Percentiles rank a stretch among this genome's conserved stretches.
phyloP scores from a whole-genome alignment of 2,329 filamentous ascomycete species.

The Aspergillus brunneoviolaceus region DNA sequence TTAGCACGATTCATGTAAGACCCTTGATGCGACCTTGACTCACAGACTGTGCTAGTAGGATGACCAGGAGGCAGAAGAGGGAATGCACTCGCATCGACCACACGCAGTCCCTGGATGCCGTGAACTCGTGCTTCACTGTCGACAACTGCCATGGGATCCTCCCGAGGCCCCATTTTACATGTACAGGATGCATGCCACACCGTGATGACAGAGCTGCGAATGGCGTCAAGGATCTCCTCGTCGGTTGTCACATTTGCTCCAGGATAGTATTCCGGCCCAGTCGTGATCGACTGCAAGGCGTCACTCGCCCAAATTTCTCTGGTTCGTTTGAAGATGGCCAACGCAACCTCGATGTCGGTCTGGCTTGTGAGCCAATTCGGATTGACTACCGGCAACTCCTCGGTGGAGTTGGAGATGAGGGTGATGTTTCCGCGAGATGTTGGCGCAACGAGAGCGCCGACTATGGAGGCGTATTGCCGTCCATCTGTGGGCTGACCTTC shows the following conservation, averaged over 20 bases:
- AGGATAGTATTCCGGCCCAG: constrained; percentile 37
- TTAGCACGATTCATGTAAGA: not conserved
- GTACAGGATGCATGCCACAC: constrained; percentile 38
- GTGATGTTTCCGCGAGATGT: constrained; percentile 48
- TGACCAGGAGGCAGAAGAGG: constrained; percentile 40
- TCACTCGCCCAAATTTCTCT: constrained; percentile 35
- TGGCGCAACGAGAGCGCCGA: constrained; percentile 40
- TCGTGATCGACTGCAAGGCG: constrained; percentile 25
- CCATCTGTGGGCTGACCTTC: constrained; percentile 18
- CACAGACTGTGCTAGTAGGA: constrained; percentile 37
- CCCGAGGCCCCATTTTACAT: constrained; percentile 37
- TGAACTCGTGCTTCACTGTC: constrained; percentile 31
- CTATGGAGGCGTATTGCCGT: constrained; percentile 34
- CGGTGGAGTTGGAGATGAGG: constrained; percentile 34
- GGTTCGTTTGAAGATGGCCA: constrained; percentile 44
- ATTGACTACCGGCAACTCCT: constrained; percentile 43
- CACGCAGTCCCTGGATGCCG: constrained; percentile 32
- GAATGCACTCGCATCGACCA: constrained; percentile 37
- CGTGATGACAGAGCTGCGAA: constrained; percentile 27
- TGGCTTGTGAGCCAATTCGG: constrained; percentile 46
- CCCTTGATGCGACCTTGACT: constrained; percentile 11
- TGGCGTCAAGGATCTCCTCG: constrained; percentile 38
- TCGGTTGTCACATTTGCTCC: constrained; percentile 40
- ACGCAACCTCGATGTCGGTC: constrained; percentile 44
- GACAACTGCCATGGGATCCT: constrained; percentile 34